Percentiles rank a stretch among this genome's conserved stretches.
These are phyloP conservation scores for Penicillium daleae DNA, from an alignment of 495 filamentous ascomycete genomes.

Conservation along the genomic window DNA sequence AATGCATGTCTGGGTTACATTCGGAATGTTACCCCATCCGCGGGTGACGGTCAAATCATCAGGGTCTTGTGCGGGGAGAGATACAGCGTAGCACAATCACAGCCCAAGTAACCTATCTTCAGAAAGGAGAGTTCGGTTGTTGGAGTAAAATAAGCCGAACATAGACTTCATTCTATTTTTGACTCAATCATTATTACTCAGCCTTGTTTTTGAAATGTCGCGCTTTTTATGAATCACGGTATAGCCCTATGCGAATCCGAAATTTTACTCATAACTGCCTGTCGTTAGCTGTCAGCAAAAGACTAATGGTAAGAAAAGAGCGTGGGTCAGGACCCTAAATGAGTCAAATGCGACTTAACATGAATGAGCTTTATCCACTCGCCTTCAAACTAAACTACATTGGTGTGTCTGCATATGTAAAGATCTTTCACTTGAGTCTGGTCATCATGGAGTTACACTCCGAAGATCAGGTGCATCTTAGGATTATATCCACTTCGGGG, in stretches of 20 bases:
- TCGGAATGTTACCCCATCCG: conserved; percentile 28
- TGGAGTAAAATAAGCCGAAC: not conserved
- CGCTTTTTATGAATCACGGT: not conserved
- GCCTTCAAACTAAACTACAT: not conserved
- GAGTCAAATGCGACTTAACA: not conserved
- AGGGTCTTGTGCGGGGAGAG: not conserved
- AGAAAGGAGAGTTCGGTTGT: not conserved
- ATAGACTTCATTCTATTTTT: not conserved
- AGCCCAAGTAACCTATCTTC: not conserved
- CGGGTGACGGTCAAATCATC: conserved; percentile 16
- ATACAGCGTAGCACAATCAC: not conserved
- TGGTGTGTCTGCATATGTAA: not conserved
- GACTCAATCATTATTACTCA: not conserved
- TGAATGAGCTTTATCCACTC: not conserved
- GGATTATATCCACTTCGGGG: conserved; percentile 2
- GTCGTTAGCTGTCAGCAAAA: not conserved
- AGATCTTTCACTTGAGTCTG: not conserved
- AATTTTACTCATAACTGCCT: not conserved
- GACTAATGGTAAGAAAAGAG: not conserved
- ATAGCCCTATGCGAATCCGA: not conserved
- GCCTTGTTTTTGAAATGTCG: not conserved
- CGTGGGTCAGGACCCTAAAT: not conserved
- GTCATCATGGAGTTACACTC: conserved; percentile 16
- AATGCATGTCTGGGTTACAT: conserved; percentile 25
- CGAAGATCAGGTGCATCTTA: conserved; percentile 16